phyloP scores from a whole-genome alignment of 768 basidiomycete genomes.

The Lactarius sanguifluus region DNA sequence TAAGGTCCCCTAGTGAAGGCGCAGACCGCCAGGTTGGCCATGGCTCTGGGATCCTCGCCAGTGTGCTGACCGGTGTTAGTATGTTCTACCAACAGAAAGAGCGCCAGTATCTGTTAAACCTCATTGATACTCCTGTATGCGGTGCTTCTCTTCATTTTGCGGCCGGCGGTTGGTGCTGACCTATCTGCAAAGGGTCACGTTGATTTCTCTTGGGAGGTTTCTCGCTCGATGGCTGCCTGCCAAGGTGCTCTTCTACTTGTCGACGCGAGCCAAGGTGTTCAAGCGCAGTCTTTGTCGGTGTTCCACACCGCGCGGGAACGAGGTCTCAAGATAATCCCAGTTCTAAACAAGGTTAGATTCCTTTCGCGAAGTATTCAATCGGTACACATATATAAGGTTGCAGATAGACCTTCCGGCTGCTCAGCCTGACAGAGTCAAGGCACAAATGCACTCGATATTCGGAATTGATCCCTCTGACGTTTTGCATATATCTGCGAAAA shows the following conservation, averaged over 20 bases:
- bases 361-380: background rate
- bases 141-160: background rate
- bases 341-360: conserved; percentile 78
- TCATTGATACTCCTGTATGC: conserved; percentile 92
- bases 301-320: conserved; percentile 85
- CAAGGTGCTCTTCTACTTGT: conserved; percentile 87
- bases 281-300: conserved; percentile 96
- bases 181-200: conserved; percentile 73
- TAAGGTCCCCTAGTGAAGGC: conserved; percentile 72
- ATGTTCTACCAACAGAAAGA: conserved; percentile 71
- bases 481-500: conserved; percentile 88
- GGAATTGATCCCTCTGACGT: conserved; percentile 74
- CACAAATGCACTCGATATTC: conserved; percentile 80
- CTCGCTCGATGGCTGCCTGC: conserved; percentile 87
- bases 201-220: conserved; percentile 97
- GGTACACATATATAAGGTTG: background rate
- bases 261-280: conserved; percentile 96
- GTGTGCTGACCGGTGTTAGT: conserved; percentile 40
- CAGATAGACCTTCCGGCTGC: conserved; percentile 93
- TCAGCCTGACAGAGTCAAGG: conserved; percentile 74
- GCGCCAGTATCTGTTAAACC: conserved; percentile 73
- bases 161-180: background rate
- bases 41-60: conserved; percentile 12
- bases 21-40: conserved; percentile 78
- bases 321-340: conserved; percentile 81